Evolutionary conservation across 2,329 filamentous ascomycete genomes (phyloP).

Genomic region (Stenocarpella maydis): DNA sequence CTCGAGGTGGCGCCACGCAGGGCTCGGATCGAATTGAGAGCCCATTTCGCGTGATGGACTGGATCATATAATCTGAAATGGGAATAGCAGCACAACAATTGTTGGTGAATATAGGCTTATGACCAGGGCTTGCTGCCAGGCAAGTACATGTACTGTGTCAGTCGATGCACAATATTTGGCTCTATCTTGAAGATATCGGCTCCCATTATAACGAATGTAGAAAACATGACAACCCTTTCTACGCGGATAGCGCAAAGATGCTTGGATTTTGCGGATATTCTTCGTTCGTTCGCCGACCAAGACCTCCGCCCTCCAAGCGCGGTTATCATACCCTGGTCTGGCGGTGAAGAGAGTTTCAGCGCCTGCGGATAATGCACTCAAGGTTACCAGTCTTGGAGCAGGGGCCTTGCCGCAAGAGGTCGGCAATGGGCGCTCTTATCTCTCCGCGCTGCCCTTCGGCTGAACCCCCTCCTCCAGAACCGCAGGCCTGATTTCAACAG

Average conservation of each 20-base stretch:
- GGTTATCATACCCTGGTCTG: no score
- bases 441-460: not conserved
- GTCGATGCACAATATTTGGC: not conserved
- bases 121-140: not conserved
- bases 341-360: no score
- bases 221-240: not conserved
- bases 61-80: not conserved
- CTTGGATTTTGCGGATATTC: not conserved
- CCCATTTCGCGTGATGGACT: not conserved
- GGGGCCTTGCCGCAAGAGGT: not conserved
- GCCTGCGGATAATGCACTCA: conserved; percentile 7
- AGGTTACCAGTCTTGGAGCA: no score
- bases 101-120: not conserved
- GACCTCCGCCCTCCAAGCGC: not conserved
- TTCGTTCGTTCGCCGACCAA: not conserved
- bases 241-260: not conserved
- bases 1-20: conserved; percentile 54
- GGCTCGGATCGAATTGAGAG: not conserved
- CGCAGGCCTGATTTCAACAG: not conserved
- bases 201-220: not conserved
- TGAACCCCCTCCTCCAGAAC: not conserved
- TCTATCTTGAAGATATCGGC: not conserved
- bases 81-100: not conserved
- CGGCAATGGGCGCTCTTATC: conserved; percentile 17
- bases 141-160: not conserved